Conservation (phyloP, 805 yeast species). For the Candida verbasci region DNA sequence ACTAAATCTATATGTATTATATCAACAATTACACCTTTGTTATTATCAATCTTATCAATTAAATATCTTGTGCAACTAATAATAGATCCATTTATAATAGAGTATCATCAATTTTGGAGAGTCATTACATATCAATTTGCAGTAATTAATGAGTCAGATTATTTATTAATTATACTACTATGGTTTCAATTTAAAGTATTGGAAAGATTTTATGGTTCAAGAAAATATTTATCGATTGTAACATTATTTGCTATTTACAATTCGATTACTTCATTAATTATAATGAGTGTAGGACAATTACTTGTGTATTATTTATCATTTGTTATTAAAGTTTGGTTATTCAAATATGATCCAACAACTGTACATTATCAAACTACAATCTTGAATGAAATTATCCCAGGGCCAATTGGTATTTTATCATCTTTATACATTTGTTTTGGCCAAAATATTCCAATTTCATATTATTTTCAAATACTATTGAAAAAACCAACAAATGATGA, state of each 20-base stretch:
- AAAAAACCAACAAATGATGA: constrained; percentile 14
- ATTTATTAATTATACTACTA: constrained; percentile 39
- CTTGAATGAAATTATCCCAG: constrained; percentile 33
- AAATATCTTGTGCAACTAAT: constrained; percentile 41
- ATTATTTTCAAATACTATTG: constrained; percentile 30
- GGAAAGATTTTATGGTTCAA: constrained; percentile 56
- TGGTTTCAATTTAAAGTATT: constrained; percentile 50
- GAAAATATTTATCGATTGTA: constrained; percentile 47
- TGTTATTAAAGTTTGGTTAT: constrained; percentile 6
- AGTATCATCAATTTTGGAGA: constrained; percentile 59
- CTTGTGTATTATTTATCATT: constrained; percentile 11
- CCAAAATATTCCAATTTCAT: constrained; percentile 27
- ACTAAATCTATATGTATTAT: constrained; percentile 31
- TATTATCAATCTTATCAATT: constrained; percentile 38
- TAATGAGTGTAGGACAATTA: constrained; percentile 42
- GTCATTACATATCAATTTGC: constrained; percentile 45
- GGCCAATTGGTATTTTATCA: constrained; percentile 38
- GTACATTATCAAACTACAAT: constrained; percentile 20
- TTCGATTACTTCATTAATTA: constrained; percentile 29
- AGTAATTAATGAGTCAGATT: constrained; percentile 60
- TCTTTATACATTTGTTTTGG: constrained; percentile 38
- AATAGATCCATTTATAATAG: constrained; percentile 50
- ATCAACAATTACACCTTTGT: constrained; percentile 34
- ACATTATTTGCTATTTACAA: constrained; percentile 46
- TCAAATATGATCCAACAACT: constrained; percentile 1